Evolutionary conservation across 108 stramenopile species (phyloP).

Genomic region (Skeletonema costatum): DNA sequence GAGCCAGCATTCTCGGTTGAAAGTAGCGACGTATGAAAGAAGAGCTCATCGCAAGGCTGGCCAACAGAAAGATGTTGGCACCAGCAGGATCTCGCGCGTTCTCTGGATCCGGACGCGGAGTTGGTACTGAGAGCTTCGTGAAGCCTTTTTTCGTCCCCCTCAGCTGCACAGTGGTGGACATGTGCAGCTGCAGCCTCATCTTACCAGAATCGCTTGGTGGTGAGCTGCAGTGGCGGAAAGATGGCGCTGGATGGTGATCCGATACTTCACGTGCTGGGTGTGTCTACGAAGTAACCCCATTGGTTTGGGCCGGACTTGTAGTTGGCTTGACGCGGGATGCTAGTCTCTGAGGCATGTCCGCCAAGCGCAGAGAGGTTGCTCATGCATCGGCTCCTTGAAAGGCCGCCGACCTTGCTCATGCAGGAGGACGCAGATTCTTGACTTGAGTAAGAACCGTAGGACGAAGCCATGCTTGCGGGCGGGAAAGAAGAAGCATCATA

Average conservation of each 20-base stretch:
- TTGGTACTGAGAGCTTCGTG: background rate
- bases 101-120: background rate
- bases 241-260: background rate
- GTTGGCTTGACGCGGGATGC: background rate
- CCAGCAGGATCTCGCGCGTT: background rate
- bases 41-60: background rate
- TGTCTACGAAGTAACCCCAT: conserved; percentile 11
- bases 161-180: background rate
- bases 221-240: background rate
- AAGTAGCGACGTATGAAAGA: background rate
- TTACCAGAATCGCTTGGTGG: background rate
- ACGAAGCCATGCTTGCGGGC: background rate
- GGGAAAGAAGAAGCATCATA: background rate
- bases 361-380: conserved; percentile 6
- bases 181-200: background rate
- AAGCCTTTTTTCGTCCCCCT: background rate
- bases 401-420: background rate
- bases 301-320: background rate
- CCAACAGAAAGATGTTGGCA: background rate
- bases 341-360: background rate
- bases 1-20: background rate
- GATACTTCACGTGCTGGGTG: background rate
- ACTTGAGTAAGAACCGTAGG: background rate
- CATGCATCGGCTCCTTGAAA: conserved; percentile 10
- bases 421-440: background rate